Conservation (phyloP, 495 filamentous ascomycete species). For the Lophium mytilinum region DNA sequence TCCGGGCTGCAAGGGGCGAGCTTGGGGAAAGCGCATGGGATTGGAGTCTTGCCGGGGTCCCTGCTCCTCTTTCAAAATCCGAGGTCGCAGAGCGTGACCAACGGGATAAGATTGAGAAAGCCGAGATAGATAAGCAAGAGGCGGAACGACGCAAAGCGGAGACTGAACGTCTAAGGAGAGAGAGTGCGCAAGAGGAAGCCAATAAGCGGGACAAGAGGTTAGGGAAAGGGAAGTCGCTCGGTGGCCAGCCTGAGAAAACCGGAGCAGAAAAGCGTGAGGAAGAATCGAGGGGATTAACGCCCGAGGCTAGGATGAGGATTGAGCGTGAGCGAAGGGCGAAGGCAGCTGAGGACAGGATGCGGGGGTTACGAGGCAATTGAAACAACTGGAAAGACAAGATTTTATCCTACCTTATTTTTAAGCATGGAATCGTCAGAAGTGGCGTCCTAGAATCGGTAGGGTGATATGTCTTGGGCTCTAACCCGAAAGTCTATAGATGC, state of each 20-base stretch:
- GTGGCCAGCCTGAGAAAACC: constrained; percentile 50
- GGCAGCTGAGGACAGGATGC: constrained; percentile 80
- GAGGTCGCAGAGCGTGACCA: constrained; percentile 59
- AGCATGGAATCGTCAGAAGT: too few species aligned
- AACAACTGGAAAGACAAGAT: too few species aligned
- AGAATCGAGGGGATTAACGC: constrained; percentile 73
- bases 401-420: too few species aligned
- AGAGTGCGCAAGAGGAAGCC: constrained; percentile 36
- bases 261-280: constrained; percentile 70
- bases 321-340: constrained; percentile 76
- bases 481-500: too few species aligned
- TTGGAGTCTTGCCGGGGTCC: constrained; percentile 70
- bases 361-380: constrained; percentile 44
- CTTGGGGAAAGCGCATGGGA: constrained; percentile 70
- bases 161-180: constrained; percentile 34
- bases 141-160: constrained; percentile 45
- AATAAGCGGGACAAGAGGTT: constrained; percentile 59
- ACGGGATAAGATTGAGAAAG: constrained; percentile 48
- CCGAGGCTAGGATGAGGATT: constrained; percentile 70
- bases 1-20: constrained; percentile 76
- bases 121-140: constrained; percentile 46
- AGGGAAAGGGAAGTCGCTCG: constrained; percentile 47
- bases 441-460: too few species aligned
- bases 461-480: too few species aligned
- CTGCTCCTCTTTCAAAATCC: constrained; percentile 54